Evolutionary conservation across 108 stramenopile species (phyloP).

Genomic region (Poteriospumella lacustris): DNA sequence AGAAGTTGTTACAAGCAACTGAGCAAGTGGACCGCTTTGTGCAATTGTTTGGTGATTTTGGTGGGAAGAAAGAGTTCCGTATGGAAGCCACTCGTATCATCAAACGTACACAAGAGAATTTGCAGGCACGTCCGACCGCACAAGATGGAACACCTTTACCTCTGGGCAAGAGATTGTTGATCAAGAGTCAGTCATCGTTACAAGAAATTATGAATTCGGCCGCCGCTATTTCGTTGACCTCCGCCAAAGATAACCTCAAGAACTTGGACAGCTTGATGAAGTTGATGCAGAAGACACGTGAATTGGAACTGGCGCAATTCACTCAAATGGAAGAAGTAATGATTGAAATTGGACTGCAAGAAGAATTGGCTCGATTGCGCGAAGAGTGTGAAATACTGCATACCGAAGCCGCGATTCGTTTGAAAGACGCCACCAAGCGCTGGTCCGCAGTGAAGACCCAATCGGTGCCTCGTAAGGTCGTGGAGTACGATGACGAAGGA

Average conservation of each 20-base stretch:
- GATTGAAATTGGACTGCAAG: not conserved
- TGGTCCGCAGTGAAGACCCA: not conserved
- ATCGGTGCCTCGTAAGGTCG: not conserved
- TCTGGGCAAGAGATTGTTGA: not conserved
- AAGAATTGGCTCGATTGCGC: not conserved
- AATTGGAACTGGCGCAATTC: not conserved
- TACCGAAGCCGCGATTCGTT: not conserved
- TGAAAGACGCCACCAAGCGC: not conserved
- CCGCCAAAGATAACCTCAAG: not conserved
- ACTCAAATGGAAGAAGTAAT: not conserved
- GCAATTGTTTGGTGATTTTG: not conserved
- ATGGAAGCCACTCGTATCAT: not conserved
- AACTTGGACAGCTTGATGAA: not conserved
- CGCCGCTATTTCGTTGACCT: not conserved
- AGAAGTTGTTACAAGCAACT: not conserved
- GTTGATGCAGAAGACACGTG: not conserved
- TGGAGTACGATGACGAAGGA: no score
- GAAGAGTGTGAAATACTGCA: not conserved
- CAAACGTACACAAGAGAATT: not conserved
- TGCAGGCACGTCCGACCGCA: not conserved
- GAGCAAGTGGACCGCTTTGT: not conserved
- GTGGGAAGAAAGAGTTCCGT: not conserved
- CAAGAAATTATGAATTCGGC: conserved; percentile 3
- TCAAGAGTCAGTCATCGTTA: not conserved
- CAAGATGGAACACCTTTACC: not conserved